These are phyloP conservation scores for Cyclospora cayetanensis DNA, from an alignment of 169 alveolate species.

Conservation along the genomic window DNA sequence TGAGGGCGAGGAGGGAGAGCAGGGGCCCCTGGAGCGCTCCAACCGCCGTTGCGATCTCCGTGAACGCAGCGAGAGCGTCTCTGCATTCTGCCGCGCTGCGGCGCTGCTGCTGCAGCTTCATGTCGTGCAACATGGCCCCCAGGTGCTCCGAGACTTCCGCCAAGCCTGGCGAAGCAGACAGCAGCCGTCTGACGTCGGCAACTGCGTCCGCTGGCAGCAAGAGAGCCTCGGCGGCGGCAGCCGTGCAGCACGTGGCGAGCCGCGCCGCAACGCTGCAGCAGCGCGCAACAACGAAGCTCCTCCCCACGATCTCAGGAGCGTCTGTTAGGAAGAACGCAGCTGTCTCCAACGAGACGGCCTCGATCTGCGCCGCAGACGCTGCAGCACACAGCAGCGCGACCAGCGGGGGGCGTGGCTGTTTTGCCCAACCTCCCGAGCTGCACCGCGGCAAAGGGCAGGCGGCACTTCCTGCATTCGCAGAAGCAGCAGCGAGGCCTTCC, in stretches of 20 bases:
- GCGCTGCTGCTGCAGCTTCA: conserved; percentile 33
- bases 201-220: conserved; percentile 39
- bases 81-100: background rate
- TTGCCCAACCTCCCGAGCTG: background rate
- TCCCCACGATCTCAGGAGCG: conserved; percentile 30
- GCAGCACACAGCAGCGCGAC: background rate
- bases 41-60: background rate
- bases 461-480: background rate
- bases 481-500: conserved; percentile 13
- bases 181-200: background rate
- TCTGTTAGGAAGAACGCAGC: background rate
- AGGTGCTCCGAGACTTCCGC: background rate
- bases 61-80: background rate
- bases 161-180: conserved; percentile 17
- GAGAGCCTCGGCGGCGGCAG: conserved; percentile 37
- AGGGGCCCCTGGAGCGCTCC: conserved; percentile 16
- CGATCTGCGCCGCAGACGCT: background rate
- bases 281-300: conserved; percentile 18
- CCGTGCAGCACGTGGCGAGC: conserved; percentile 16
- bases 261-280: background rate
- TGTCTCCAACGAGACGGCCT: background rate
- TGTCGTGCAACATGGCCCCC: conserved; percentile 35
- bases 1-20: background rate
- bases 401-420: background rate
- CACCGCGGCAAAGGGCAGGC: background rate